These are phyloP conservation scores for Malassezia sympodialis DNA, from an alignment of 1,284 basidiomycete genomes.

Conservation along the genomic window DNA sequence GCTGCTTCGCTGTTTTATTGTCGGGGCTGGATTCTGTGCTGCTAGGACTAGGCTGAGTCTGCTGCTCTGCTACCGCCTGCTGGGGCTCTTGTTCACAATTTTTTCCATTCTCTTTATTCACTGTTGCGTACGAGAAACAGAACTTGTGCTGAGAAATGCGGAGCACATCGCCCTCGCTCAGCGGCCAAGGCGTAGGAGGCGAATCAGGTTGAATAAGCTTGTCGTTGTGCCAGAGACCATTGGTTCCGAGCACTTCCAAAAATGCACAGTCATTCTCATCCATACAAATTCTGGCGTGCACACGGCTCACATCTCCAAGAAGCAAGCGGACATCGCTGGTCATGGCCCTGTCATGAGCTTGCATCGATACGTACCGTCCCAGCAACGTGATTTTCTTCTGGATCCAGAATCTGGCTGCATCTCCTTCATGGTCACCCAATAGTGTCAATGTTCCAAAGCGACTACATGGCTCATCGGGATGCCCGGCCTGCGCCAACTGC, in stretches of 20 bases:
- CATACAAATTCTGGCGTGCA: conserved; percentile 9
- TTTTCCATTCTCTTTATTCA: neutral
- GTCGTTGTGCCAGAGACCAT: conserved; percentile 12
- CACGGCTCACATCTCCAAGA: conserved; percentile 16
- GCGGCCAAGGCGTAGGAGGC: neutral
- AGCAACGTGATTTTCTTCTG: neutral
- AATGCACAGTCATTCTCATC: neutral
- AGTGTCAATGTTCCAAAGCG: conserved; percentile 3
- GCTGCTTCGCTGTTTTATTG: neutral
- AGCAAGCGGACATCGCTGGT: conserved; percentile 15
- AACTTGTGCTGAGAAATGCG: neutral
- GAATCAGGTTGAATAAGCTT: neutral
- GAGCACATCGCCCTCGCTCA: neutral
- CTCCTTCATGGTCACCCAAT: neutral
- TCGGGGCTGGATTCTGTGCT: neutral
- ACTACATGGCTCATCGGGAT: neutral
- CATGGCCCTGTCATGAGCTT: neutral
- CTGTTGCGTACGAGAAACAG: neutral
- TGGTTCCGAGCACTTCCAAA: conserved; percentile 4
- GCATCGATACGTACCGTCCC: conserved; percentile 2
- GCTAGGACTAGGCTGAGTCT: neutral
- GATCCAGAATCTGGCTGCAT: neutral
- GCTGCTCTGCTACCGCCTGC: neutral
- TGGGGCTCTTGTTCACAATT: neutral
- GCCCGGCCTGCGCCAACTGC: neutral